These are phyloP conservation scores for Coemansia sp. DNA, from an alignment of 192 early-diverging fungal genomes.

Conservation along the genomic window DNA sequence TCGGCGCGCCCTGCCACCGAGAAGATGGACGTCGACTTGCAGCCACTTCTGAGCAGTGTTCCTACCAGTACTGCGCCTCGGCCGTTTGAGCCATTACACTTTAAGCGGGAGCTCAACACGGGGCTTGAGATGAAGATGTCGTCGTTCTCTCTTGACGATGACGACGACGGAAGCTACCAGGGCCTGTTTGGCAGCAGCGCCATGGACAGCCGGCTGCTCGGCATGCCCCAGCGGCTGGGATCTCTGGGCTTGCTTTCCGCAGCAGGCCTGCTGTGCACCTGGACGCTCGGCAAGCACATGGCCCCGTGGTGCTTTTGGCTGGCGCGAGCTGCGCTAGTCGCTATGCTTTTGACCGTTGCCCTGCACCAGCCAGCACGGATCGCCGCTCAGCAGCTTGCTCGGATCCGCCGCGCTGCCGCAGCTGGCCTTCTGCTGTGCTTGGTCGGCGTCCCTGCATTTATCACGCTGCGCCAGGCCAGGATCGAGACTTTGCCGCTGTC, in stretches of 20 bases:
- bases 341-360: neutral
- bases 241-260: neutral
- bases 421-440: conserved; percentile 1
- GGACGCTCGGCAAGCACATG: neutral
- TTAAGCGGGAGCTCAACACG: conserved; percentile 17
- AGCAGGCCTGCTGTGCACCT: neutral
- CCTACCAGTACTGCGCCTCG: conserved; percentile 5
- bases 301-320: conserved; percentile 14
- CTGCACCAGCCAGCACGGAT: neutral
- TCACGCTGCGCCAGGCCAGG: neutral
- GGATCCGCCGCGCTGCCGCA: neutral
- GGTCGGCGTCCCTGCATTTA: conserved; percentile 7
- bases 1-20: conserved; percentile 4
- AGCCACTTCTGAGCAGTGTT: conserved; percentile 13
- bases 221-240: conserved; percentile 2
- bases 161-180: conserved; percentile 45
- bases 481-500: neutral
- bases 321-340: conserved; percentile 3
- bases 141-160: conserved; percentile 38
- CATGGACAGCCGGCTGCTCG: conserved; percentile 34
- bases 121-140: conserved; percentile 46
- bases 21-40: conserved; percentile 29
- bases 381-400: neutral
- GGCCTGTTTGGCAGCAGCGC: conserved; percentile 33
- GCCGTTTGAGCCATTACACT: conserved; percentile 34